Base-by-base conservation (phyloP, 2,329 filamentous ascomycete genomes). In the Drechslera avenae region DNA sequence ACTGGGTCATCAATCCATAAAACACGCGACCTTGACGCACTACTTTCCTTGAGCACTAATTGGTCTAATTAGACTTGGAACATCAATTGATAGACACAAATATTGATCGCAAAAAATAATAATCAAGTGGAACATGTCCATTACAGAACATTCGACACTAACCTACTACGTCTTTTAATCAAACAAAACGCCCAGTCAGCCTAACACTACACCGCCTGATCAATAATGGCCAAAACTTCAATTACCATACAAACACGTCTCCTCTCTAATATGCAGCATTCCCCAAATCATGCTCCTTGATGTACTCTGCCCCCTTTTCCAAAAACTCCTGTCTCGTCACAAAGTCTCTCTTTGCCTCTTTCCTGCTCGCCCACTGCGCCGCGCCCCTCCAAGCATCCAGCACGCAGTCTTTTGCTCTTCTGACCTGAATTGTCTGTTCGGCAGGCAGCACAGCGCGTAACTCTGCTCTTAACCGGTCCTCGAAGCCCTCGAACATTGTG, bases 381-480 rank as follows among this genome's bases (percentile, higher is more conserved):
- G 94, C 94, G 6, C 94, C 94, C 73, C 83, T 90, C 94, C 94
- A 99, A 3, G 93, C 90, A 79, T 99, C 94, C 30, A 95, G 78
- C 19, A 94, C 72, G 2, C 90, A 84, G 71, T 97, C 86, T 49
- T 79, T 76, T 0, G 94, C 94, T 40, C 83, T 83, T 34, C 94
- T 82, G 16, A 96, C 84, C 9, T 72, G 74, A n/a, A 97, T 75
- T 14, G 81, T 78, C 23, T 86, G 78, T 10, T 86, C 88, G 3
- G 86, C 83, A 0, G 92, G 91, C 57, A 97, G 73, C 52, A 90
- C 83, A 1, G 86, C 84, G 31, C 83, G 81, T 45, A 97, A 39
- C 23, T 83, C 79, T 14, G 86, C 86, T 86, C 12, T 86, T 81
- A 2, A 91, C 89, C 60, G 97, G 73, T 95, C 87, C 66, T 97